A percentile compares a stretch with the other conserved stretches of the same genome.
phyloP scores from a whole-genome alignment of 352 stramenopile species.

The Globisporangium barbulae region DNA sequence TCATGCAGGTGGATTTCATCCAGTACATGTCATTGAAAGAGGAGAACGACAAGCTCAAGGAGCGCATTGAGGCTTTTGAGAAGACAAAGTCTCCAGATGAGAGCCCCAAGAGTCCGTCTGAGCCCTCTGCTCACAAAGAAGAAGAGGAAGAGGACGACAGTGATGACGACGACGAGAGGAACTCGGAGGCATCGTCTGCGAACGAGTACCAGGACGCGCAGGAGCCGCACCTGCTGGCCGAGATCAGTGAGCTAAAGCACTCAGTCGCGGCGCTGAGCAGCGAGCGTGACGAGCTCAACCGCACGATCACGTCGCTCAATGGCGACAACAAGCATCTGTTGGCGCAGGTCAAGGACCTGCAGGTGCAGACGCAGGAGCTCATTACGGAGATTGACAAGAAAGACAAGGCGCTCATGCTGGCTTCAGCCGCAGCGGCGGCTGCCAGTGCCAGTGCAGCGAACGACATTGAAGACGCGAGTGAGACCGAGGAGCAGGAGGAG shows the following conservation, averaged over 20 bases:
- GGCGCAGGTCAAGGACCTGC: conserved; percentile 21
- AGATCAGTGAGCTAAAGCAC: conserved; percentile 52
- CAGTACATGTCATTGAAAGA: conserved; percentile 51
- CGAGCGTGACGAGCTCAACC: conserved; percentile 16
- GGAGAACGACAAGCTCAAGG: conserved; percentile 44
- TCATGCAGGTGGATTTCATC: conserved; percentile 54
- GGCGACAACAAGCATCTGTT: conserved; percentile 21
- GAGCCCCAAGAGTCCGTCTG: not conserved
- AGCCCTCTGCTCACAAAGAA: conserved; percentile 8
- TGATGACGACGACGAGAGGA: conserved; percentile 25
- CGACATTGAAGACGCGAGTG: conserved; percentile 15
- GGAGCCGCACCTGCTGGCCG: conserved; percentile 45
- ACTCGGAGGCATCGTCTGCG: conserved; percentile 44
- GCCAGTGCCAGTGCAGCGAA: not conserved
- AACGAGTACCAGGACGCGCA: conserved; percentile 60
- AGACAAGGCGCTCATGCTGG: conserved; percentile 13
- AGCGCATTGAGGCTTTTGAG: conserved; percentile 38
- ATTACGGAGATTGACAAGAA: conserved; percentile 23
- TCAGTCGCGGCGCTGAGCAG: conserved; percentile 18
- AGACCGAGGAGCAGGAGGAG: conserved; percentile 11
- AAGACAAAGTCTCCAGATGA: not conserved
- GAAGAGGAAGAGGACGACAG: conserved; percentile 13
- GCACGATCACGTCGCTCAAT: conserved; percentile 2
- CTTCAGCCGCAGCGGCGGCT: not conserved
- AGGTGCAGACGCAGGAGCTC: conserved; percentile 13